These are phyloP conservation scores for Sordariomycetes sp. DNA, from an alignment of 2,329 filamentous ascomycete species.

Conservation along the genomic window DNA sequence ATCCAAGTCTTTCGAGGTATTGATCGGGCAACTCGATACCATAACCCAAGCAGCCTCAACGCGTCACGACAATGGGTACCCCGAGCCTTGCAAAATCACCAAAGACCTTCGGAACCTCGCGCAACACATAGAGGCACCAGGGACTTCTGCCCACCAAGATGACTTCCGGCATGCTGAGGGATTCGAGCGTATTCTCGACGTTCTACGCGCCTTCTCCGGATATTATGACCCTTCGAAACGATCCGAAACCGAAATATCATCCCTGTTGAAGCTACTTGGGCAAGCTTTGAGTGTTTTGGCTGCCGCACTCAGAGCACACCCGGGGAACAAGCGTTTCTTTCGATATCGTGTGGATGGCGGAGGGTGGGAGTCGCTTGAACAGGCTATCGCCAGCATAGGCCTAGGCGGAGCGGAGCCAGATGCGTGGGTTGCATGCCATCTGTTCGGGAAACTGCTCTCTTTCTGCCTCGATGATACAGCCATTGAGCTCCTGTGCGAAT, in stretches of 20 bases:
- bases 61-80: slow-evolving; percentile 30
- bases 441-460: slow-evolving; percentile 75
- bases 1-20: slow-evolving; percentile 52
- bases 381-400: slow-evolving; percentile 60
- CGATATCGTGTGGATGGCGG: slow-evolving; percentile 63
- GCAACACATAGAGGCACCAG: slow-evolving; percentile 45
- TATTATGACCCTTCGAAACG: slow-evolving; percentile 64
- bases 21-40: slow-evolving; percentile 44
- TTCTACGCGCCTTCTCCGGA: slow-evolving; percentile 62
- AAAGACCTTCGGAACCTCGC: slow-evolving; percentile 56
- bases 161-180: slow-evolving; percentile 74
- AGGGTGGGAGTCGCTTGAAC: slow-evolving; percentile 71
- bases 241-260: slow-evolving; percentile 51
- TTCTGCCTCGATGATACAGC: slow-evolving; percentile 74
- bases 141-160: slow-evolving; percentile 52
- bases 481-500: slow-evolving; percentile 59
- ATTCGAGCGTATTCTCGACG: slow-evolving; percentile 64
- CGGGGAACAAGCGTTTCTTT: slow-evolving; percentile 85
- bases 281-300: slow-evolving; percentile 65
- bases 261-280: slow-evolving; percentile 61
- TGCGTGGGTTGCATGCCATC: slow-evolving; percentile 56
- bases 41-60: slow-evolving; percentile 25
- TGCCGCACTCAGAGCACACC: slow-evolving; percentile 66
- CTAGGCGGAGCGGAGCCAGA: slow-evolving; percentile 59
- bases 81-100: slow-evolving; percentile 36